These are phyloP conservation scores for Fusarium mangiferae DNA, from an alignment of 2,329 filamentous ascomycete genomes.

Conservation along the genomic window DNA sequence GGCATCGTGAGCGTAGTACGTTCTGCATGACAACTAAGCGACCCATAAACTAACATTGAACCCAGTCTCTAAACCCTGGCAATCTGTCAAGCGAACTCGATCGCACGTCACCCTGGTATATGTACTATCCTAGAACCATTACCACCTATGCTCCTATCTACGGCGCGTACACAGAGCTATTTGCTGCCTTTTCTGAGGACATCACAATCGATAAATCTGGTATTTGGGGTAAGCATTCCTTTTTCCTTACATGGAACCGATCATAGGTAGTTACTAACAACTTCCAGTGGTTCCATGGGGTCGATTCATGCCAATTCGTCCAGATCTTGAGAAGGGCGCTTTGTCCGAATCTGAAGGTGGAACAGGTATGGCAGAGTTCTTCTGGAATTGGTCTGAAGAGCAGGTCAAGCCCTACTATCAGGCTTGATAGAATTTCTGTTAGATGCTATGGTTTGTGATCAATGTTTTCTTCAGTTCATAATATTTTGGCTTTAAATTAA, in stretches of 20 bases:
- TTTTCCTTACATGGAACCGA: not conserved
- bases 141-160: conserved; percentile 43
- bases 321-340: conserved; percentile 47
- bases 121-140: conserved; percentile 31
- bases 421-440: not conserved
- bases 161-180: conserved; percentile 62
- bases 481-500: not conserved
- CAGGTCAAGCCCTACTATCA: conserved; percentile 47
- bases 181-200: conserved; percentile 55
- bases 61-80: conserved; percentile 39
- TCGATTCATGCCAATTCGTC: conserved; percentile 48
- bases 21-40: accelerated
- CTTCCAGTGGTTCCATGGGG: conserved; percentile 48
- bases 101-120: conserved; percentile 37
- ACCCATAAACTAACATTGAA: not conserved
- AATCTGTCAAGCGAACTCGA: conserved; percentile 41
- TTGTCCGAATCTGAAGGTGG: conserved; percentile 52
- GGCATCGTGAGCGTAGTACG: conserved; percentile 44
- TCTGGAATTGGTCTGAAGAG: conserved; percentile 56
- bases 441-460: not conserved
- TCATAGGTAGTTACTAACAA: not conserved
- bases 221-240: conserved; percentile 41
- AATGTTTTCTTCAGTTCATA: not conserved
- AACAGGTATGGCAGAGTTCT: conserved; percentile 49
- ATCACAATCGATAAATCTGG: conserved; percentile 53